Evolutionary conservation across 352 stramenopile species (phyloP).

Genomic region (Thraustotheca clavata): DNA sequence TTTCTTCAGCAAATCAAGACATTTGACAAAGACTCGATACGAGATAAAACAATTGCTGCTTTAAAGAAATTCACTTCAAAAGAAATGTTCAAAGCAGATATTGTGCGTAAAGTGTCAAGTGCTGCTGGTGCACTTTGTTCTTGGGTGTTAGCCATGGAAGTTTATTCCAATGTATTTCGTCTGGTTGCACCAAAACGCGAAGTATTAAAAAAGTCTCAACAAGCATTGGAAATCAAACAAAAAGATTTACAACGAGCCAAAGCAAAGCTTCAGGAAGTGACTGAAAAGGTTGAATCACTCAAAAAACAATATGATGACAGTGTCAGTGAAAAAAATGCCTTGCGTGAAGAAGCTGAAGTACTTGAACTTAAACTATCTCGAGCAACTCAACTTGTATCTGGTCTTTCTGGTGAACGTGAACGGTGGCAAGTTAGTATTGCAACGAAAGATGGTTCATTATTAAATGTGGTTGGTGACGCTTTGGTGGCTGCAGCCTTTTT

Average conservation of each 20-base stretch:
- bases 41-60: constrained; percentile 88
- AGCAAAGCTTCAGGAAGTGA: constrained; percentile 87
- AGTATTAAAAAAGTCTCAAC: constrained; percentile 77
- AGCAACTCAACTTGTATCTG: constrained; percentile 91
- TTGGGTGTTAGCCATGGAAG: constrained; percentile 90
- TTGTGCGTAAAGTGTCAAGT: constrained; percentile 84
- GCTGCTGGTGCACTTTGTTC: constrained; percentile 85
- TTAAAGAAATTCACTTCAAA: constrained; percentile 92
- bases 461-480: constrained; percentile 87
- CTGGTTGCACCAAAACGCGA: constrained; percentile 88
- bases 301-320: constrained; percentile 89
- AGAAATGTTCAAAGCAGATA: constrained; percentile 75
- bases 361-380: constrained; percentile 90
- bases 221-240: constrained; percentile 81
- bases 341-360: constrained; percentile 88
- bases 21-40: constrained; percentile 95
- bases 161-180: constrained; percentile 82
- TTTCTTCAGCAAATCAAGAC: constrained; percentile 92
- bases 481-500: constrained; percentile 92
- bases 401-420: constrained; percentile 89
- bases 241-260: constrained; percentile 81
- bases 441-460: constrained; percentile 80
- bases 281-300: constrained; percentile 83
- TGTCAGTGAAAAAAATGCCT: constrained; percentile 90
- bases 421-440: constrained; percentile 90